These are phyloP conservation scores for Thamnidium elegans DNA, from an alignment of 192 early-diverging fungal genomes.

Conservation along the genomic window DNA sequence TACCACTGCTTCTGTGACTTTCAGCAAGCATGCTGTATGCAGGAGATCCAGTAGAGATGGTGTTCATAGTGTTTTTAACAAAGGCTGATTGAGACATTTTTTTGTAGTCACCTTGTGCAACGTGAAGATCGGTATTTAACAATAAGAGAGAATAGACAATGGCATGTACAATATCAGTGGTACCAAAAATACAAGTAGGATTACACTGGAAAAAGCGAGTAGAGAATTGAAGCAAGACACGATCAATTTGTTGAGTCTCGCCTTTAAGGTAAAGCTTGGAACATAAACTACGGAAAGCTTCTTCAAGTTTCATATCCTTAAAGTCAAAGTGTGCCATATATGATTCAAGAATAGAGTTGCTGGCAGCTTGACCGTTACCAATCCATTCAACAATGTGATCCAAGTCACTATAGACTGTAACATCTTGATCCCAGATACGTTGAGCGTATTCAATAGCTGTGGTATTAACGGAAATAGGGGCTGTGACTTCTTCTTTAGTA, in stretches of 20 bases:
- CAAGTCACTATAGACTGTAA: slow-evolving; percentile 19
- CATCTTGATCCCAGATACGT: slow-evolving; percentile 35
- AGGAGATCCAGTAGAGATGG: slow-evolving; percentile 33
- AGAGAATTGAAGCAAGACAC: slow-evolving; percentile 80
- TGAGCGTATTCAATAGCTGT: slow-evolving; percentile 18
- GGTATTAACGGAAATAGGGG: not conserved
- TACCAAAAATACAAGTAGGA: slow-evolving; percentile 50
- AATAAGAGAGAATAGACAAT: slow-evolving; percentile 83
- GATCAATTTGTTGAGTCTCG: slow-evolving; percentile 90
- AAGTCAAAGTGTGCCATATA: slow-evolving; percentile 38
- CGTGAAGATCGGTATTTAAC: slow-evolving; percentile 91
- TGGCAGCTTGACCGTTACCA: slow-evolving; percentile 30
- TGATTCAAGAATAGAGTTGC: slow-evolving; percentile 19
- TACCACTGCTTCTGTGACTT: slow-evolving; percentile 9
- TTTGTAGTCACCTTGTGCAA: slow-evolving; percentile 66
- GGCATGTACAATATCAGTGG: slow-evolving; percentile 77
- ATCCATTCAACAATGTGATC: slow-evolving; percentile 35
- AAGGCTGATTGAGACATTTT: slow-evolving; percentile 80
- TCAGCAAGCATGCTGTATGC: not conserved
- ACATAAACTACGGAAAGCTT: slow-evolving; percentile 53
- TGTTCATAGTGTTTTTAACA: slow-evolving; percentile 65
- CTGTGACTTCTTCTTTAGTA: too few species aligned
- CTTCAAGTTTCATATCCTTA: slow-evolving; percentile 26
- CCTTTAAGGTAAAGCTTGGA: slow-evolving; percentile 77
- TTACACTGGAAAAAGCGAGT: slow-evolving; percentile 83